Percentiles rank a stretch among this genome's conserved stretches.
Conservation (phyloP, 192 early-diverging fungal species). For the Dissophora ornata region DNA sequence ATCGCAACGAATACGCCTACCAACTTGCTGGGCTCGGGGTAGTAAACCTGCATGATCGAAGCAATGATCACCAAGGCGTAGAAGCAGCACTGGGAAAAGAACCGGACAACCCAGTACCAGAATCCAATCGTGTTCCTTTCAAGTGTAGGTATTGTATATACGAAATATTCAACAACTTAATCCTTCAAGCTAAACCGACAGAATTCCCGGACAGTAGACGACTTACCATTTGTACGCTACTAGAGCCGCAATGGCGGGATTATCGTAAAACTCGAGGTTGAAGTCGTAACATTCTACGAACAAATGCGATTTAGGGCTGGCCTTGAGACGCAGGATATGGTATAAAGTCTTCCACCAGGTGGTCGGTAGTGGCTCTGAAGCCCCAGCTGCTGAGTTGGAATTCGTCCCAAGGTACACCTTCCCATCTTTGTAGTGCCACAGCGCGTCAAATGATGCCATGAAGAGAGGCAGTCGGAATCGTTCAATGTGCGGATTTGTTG, state of each 20-base stretch:
- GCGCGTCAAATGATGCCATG: slow-evolving; percentile 12
- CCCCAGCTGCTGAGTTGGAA: background rate
- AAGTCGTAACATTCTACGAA: slow-evolving; percentile 5
- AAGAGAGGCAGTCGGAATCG: background rate
- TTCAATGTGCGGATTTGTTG: background rate
- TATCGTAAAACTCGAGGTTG: slow-evolving; percentile 9
- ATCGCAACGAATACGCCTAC: slow-evolving; percentile 16
- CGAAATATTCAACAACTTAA: background rate
- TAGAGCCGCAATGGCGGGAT: slow-evolving; percentile 14
- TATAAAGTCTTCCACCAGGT: background rate
- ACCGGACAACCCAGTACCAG: slow-evolving; percentile 30
- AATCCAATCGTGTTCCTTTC: slow-evolving; percentile 36
- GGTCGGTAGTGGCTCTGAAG: background rate
- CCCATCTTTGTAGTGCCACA: background rate
- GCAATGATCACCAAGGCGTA: slow-evolving; percentile 15
- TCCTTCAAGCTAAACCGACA: background rate
- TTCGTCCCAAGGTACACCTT: background rate
- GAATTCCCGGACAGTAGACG: no score
- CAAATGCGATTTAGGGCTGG: background rate
- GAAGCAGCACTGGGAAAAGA: slow-evolving; percentile 17
- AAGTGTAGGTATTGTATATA: no score
- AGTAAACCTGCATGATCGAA: slow-evolving; percentile 16
- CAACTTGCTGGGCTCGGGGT: background rate
- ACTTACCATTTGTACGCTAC: slow-evolving; percentile 24
- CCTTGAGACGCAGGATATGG: background rate